Conservation (phyloP, 2,329 filamentous ascomycete genomes). For the Emydomyces testavorans region DNA sequence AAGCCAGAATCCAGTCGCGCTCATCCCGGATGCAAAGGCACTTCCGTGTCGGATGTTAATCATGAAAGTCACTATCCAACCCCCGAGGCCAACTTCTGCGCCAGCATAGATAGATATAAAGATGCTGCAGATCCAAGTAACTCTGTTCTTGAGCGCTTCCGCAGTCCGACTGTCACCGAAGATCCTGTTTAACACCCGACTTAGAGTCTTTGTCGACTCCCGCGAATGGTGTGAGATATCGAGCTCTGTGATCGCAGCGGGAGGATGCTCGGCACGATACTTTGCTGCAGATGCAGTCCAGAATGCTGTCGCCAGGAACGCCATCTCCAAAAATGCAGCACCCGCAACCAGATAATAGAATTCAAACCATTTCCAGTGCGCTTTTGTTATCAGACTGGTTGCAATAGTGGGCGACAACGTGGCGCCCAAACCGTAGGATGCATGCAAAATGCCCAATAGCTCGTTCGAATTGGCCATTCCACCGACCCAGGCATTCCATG, state of each 20-base stretch:
- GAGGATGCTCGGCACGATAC: conserved; percentile 35
- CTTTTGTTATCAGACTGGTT: conserved; percentile 58
- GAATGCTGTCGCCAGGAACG: conserved; percentile 44
- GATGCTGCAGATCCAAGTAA: conserved; percentile 59
- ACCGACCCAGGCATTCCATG: conserved; percentile 50
- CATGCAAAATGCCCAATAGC: conserved; percentile 58
- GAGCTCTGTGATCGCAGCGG: conserved; percentile 32
- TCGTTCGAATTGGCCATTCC: conserved; percentile 62
- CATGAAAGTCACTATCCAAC: conserved; percentile 83
- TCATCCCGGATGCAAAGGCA: conserved; percentile 61
- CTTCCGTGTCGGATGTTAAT: conserved; percentile 58
- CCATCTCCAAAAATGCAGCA: conserved; percentile 45
- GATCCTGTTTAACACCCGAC: conserved; percentile 6
- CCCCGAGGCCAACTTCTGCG: conserved; percentile 57
- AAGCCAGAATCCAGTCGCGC: conserved; percentile 72
- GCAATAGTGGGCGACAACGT: conserved; percentile 59
- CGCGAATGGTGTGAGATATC: conserved; percentile 12
- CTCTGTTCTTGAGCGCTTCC: conserved; percentile 26
- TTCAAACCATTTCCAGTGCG: conserved; percentile 51
- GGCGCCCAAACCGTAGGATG: conserved; percentile 57
- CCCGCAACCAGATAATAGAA: conserved; percentile 64
- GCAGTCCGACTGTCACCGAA: conserved; percentile 18
- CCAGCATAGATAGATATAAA: conserved; percentile 74
- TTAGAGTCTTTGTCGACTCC: neutral
- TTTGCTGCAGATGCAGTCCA: conserved; percentile 48